Conservation (phyloP, 495 filamentous ascomycete species). For the Penicillium turbatum region DNA sequence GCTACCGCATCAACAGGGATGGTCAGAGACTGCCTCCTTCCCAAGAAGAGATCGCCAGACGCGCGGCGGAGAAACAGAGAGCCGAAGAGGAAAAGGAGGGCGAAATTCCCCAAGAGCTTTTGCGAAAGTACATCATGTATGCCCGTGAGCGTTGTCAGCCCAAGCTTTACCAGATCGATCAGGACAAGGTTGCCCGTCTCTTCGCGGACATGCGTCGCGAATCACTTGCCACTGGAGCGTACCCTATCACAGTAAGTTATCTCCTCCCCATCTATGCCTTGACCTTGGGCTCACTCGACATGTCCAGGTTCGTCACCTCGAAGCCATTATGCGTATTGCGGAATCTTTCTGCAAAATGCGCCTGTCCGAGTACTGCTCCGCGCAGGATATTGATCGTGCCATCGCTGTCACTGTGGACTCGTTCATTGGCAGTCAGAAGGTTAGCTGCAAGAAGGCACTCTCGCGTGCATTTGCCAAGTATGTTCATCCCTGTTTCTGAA, state of each 20-base stretch:
- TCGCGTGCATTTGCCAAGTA: slow-evolving; percentile 98
- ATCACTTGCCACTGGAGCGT: slow-evolving; percentile 86
- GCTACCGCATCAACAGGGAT: slow-evolving; percentile 39
- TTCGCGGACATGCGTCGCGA: slow-evolving; percentile 97
- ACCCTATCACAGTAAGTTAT: slow-evolving; percentile 87
- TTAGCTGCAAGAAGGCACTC: slow-evolving; percentile 96
- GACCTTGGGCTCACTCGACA: slow-evolving; percentile 7
- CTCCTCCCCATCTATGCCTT: background rate
- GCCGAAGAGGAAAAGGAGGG: slow-evolving; percentile 60
- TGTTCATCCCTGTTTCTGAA: slow-evolving; percentile 15
- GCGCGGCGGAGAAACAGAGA: slow-evolving; percentile 38
- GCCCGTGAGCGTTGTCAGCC: slow-evolving; percentile 85
- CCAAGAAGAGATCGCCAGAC: slow-evolving; percentile 34
- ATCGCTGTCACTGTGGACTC: slow-evolving; percentile 96
- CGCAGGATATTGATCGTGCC: slow-evolving; percentile 90
- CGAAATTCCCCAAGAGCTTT: slow-evolving; percentile 84
- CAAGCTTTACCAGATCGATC: slow-evolving; percentile 96
- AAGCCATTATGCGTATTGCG: slow-evolving; percentile 92
- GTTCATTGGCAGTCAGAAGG: slow-evolving; percentile 94
- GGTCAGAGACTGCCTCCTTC: slow-evolving; percentile 35
- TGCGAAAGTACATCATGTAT: slow-evolving; percentile 97
- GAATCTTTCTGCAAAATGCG: slow-evolving; percentile 96
- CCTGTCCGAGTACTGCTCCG: slow-evolving; percentile 83
- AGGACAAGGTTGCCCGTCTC: slow-evolving; percentile 90
- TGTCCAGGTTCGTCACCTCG: slow-evolving; percentile 86